Percentiles rank a stretch among this genome's conserved stretches.
phyloP scores from a whole-genome alignment of 2,329 filamentous ascomycete genomes.

The Aspergillus unguis region DNA sequence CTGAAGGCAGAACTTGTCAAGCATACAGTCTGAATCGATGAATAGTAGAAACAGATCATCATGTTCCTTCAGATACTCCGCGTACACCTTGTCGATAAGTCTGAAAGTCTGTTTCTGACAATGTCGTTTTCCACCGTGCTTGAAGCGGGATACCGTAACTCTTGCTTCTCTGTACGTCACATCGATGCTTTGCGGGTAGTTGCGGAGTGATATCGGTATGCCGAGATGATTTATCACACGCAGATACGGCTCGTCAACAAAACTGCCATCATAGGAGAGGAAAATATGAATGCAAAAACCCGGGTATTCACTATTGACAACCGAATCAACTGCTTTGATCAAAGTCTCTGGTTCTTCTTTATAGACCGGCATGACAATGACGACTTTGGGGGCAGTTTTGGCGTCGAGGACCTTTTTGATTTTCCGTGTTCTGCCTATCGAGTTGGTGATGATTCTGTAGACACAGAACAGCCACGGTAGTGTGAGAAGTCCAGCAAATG shows the following conservation, averaged over 20 bases:
- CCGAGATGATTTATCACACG: slow-evolving; percentile 82
- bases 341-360: slow-evolving; percentile 83
- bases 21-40: slow-evolving; percentile 94
- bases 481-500: slow-evolving; percentile 78
- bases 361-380: slow-evolving; percentile 96
- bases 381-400: slow-evolving; percentile 82
- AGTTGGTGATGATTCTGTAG: slow-evolving; percentile 84
- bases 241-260: slow-evolving; percentile 83
- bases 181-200: slow-evolving; percentile 87
- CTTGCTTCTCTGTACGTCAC: slow-evolving; percentile 77
- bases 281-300: slow-evolving; percentile 91
- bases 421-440: slow-evolving; percentile 73
- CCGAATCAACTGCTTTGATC: slow-evolving; percentile 81
- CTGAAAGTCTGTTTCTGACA: slow-evolving; percentile 93
- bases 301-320: slow-evolving; percentile 92
- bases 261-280: slow-evolving; percentile 87
- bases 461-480: slow-evolving; percentile 92
- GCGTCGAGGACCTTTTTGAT: slow-evolving; percentile 85
- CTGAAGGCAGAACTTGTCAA: slow-evolving; percentile 86
- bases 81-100: slow-evolving; percentile 89
- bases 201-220: slow-evolving; percentile 66
- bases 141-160: slow-evolving; percentile 87
- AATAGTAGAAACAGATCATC: slow-evolving; percentile 95
- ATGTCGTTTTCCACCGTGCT: slow-evolving; percentile 87
- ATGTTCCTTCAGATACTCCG: slow-evolving; percentile 77